These are phyloP conservation scores for Brettanomyces naardenensis DNA, from an alignment of 805 yeast species.

Conservation along the genomic window DNA sequence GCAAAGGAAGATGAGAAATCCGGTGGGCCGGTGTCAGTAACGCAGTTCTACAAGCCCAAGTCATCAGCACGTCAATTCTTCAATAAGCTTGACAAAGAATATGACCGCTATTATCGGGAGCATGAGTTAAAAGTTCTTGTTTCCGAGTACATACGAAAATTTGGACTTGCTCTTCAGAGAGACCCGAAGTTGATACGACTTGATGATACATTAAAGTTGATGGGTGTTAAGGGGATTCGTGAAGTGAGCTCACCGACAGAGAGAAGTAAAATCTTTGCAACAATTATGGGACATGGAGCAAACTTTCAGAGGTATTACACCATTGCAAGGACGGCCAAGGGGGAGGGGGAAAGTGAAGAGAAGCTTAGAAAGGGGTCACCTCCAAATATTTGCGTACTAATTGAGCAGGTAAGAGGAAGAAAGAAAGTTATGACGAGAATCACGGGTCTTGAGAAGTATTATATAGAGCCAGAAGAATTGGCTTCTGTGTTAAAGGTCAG, in stretches of 20 bases:
- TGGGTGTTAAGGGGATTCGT: conserved; percentile 32
- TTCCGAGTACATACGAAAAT: conserved; percentile 45
- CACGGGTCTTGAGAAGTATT: conserved; percentile 58
- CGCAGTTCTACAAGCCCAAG: conserved; percentile 51
- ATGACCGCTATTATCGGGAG: conserved; percentile 38
- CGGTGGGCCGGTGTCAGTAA: conserved; percentile 19
- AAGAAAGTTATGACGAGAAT: conserved; percentile 73
- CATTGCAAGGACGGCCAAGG: conserved; percentile 2
- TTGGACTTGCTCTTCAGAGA: conserved; percentile 41
- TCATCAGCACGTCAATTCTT: conserved; percentile 39
- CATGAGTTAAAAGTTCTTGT: conserved; percentile 47
- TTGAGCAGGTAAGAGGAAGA: conserved; percentile 74
- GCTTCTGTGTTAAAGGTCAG: conserved; percentile 64
- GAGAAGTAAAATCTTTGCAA: background rate
- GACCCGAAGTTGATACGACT: conserved; percentile 47
- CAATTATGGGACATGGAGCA: background rate
- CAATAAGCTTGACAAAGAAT: conserved; percentile 31
- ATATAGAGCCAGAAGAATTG: conserved; percentile 54
- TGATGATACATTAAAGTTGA: conserved; percentile 42
- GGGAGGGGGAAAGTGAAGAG: conserved; percentile 17
- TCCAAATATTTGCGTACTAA: conserved; percentile 55
- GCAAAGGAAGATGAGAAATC: background rate
- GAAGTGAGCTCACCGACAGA: background rate
- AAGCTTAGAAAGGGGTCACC: conserved; percentile 47
- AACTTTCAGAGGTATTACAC: conserved; percentile 8